Evolutionary conservation across 2,329 filamentous ascomycete genomes (phyloP), one percentile per base, ranked within the genome.

Genomic region (Fusarium sp.): DNA sequence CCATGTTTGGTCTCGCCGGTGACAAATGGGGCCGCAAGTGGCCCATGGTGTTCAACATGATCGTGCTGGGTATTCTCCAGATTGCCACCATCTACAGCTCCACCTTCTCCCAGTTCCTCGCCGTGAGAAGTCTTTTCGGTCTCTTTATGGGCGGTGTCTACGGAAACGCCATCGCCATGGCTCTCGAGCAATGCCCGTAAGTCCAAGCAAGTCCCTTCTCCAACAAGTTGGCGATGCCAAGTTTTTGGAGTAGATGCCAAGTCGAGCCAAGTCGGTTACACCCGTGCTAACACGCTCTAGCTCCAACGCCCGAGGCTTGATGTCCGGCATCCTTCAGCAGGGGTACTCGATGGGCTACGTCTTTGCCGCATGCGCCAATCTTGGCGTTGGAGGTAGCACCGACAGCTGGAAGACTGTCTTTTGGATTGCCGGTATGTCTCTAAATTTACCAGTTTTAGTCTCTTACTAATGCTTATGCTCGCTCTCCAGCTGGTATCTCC

Each of bases 91-190:
- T 92, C 67, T 95, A 92, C 77, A 85, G 86, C 72, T 70, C 74
- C 0, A 93, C 88, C 0, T 95, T 92, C 73, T 74, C 83, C 51
- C 85, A 91, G 69, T 93, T 93, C 74, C 78, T 93, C n/a, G 90
- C 86, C 8, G 89, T 92, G 1, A 82, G 91, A 46, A 85, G 86
- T 60, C 76, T 92, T 11, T 93, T 92, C 68, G 91, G 91, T 19
- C 79, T 93, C 11, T 91, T 91, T 75, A 93, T 93, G 90, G 91
- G 90, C 34, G 91, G 91, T 67, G 87, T 93, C 11, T 92, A 92
- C 74, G 91, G 90, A 32, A 91, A 92, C 69, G 89, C 90, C 32
- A 88, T 91, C 40, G 89, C 89, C 44, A 93, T 91, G 86, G 89
- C 90, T 1, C 80, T 93, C 8, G 91, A 93, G 72, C 88, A 89